A percentile compares a stretch with the other conserved stretches of the same genome.
Conservation (phyloP, 2,329 filamentous ascomycete species). For the Ophiostoma piceae region DNA sequence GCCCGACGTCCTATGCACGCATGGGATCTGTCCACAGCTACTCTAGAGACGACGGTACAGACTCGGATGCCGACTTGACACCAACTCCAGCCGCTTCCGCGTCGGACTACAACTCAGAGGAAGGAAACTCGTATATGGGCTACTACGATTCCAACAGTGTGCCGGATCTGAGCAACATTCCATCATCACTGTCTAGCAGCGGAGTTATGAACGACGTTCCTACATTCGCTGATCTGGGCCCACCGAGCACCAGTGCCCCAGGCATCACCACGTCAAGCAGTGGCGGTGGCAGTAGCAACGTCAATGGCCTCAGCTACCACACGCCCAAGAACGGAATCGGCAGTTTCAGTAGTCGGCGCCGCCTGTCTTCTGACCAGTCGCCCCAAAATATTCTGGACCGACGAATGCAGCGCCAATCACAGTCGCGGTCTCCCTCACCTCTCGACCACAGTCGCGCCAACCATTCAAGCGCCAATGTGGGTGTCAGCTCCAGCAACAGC, state of each 20-base stretch:
- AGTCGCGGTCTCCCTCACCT: slow-evolving; percentile 54
- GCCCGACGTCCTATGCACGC: slow-evolving; percentile 35
- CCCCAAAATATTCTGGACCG: slow-evolving; percentile 51
- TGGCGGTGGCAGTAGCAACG: background rate
- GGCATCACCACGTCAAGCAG: background rate
- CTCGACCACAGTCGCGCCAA: slow-evolving; percentile 46
- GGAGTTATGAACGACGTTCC: slow-evolving; percentile 38
- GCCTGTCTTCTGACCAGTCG: slow-evolving; percentile 50
- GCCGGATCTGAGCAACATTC: background rate
- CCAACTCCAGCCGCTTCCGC: slow-evolving; percentile 35
- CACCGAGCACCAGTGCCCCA: slow-evolving; percentile 20
- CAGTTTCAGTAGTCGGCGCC: slow-evolving; percentile 34
- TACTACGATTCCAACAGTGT: slow-evolving; percentile 35
- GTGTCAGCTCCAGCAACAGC: slow-evolving; percentile 30
- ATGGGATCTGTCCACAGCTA: slow-evolving; percentile 48
- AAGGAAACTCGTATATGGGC: slow-evolving; percentile 41
- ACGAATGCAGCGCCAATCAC: slow-evolving; percentile 48
- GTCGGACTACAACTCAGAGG: slow-evolving; percentile 43
- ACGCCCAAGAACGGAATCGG: slow-evolving; percentile 5
- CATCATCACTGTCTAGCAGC: slow-evolving; percentile 22
- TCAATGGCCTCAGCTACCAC: background rate
- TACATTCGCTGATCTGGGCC: slow-evolving; percentile 45
- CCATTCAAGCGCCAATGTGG: slow-evolving; percentile 36
- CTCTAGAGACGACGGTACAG: slow-evolving; percentile 47
- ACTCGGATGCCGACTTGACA: slow-evolving; percentile 45